Evolutionary conservation across 2,329 filamentous ascomycete species (phyloP), one percentile per base, ranked within the genome.

Genomic region (Mycosphaerella sp.): DNA sequence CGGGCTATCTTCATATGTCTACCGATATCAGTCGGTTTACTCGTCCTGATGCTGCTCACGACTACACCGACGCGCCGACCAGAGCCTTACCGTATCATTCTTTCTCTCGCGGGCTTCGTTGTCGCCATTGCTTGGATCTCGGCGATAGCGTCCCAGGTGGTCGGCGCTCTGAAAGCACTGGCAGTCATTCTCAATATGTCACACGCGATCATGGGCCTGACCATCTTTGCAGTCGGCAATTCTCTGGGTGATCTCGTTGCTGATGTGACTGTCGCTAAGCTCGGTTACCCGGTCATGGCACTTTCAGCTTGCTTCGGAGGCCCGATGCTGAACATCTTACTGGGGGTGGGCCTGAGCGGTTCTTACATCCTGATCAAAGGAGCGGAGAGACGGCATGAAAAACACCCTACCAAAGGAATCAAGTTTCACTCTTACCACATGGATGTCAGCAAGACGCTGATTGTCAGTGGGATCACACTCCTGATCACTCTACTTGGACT

Each of bases 261-360:
- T 12, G 87, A 98, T 68, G 87, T 97, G 51, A 98, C 93, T 0
- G 87, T 98, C 38, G 93, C 93, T 3, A 83, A 89, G 34, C 81
- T 98, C 2, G 93, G 93, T 2, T 96, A 91, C 71, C 93, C 93
- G 0, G 90, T 98, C 59, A 98, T 98, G 93, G 93, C 93, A 0
- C 74, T 86, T 40, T 91, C 88, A 34, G 93, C 93, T 4, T 98
- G 93, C 69, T 96, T 98, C 69, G 93, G 93, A n/a, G 95, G 93
- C 0, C 93, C 93, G 0, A 92, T 98, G 89, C 80, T 98, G 40
- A 98, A 98, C 65, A 98, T 98, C 59, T 75, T 98, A 0, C 80
- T 98, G 3, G 93, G 93, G 0, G 91, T 98, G 49, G 93, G 93
- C n/a, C 77, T 97, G 3, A 87, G 87, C 26, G 93, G 93, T 12